A percentile compares a stretch with the other conserved stretches of the same genome.
These are phyloP conservation scores for Theileria parva DNA, from an alignment of 169 alveolate species.

Conservation along the genomic window DNA sequence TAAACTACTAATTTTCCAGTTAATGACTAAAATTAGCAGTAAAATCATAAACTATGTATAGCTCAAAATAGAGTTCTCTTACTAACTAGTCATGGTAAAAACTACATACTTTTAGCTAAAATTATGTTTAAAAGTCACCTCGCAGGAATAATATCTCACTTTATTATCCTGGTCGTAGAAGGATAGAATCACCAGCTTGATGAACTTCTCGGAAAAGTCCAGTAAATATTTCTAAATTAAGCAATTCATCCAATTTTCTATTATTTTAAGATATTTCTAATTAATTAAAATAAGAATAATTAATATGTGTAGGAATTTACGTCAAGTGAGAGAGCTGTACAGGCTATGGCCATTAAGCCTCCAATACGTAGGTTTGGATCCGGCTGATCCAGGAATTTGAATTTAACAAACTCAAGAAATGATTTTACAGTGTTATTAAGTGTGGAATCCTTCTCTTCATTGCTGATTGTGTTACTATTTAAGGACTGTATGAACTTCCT, in stretches of 20 bases:
- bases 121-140: conserved; percentile 33
- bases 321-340: conserved; percentile 64
- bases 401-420: conserved; percentile 40
- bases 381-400: conserved; percentile 55
- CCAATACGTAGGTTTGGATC: conserved; percentile 56
- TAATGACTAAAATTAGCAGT: background rate
- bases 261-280: background rate
- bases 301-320: conserved; percentile 19
- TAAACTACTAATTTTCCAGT: background rate
- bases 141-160: conserved; percentile 78
- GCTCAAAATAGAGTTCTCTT: background rate
- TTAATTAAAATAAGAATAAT: background rate
- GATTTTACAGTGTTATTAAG: conserved; percentile 26
- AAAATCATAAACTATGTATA: background rate
- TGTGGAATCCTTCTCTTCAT: conserved; percentile 9
- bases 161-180: conserved; percentile 71
- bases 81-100: background rate
- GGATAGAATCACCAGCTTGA: conserved; percentile 43
- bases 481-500: conserved; percentile 17
- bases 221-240: conserved; percentile 33
- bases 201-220: conserved; percentile 33
- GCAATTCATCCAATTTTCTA: background rate
- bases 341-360: conserved; percentile 64
- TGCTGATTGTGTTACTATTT: background rate
- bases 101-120: background rate